These are phyloP conservation scores for Cucurbita argyrosperma DNA, from an alignment of 306 rosid species.

Conservation along the genomic window DNA sequence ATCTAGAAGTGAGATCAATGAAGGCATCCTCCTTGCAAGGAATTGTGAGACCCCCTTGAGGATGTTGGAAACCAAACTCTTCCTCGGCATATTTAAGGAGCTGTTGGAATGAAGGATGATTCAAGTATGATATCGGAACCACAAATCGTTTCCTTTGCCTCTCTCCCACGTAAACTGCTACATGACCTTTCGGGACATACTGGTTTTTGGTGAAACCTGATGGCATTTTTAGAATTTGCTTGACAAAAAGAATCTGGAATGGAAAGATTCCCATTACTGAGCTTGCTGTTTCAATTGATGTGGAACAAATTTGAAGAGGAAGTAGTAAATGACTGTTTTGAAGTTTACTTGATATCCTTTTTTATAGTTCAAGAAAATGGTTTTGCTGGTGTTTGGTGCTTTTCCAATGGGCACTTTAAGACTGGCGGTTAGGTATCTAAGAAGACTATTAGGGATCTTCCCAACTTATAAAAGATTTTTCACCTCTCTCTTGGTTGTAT, in stretches of 20 bases:
- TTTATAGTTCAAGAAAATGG: background rate
- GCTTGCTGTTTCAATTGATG: background rate
- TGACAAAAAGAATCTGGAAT: background rate
- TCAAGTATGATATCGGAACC: background rate
- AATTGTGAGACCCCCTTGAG: conserved; percentile 1
- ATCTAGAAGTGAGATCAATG: conserved; percentile 5
- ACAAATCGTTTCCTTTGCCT: background rate
- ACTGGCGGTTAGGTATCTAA: background rate
- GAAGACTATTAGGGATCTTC: background rate
- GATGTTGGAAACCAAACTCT: background rate
- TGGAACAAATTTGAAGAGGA: background rate
- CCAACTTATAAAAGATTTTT: background rate
- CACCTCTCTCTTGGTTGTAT: background rate
- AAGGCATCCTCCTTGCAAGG: conserved; percentile 3
- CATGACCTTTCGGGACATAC: background rate
- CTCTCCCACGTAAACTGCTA: background rate
- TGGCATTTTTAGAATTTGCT: background rate
- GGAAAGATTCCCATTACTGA: background rate
- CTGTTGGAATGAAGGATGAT: background rate
- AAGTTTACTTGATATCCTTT: background rate
- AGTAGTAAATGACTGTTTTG: background rate
- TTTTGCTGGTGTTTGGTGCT: background rate
- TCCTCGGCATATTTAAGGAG: background rate
- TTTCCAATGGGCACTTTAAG: background rate
- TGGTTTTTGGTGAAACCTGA: background rate